Percentiles rank a stretch among this genome's conserved stretches.
Conservation (phyloP, 805 yeast genomes). For the Metschnikowia amazonensis region DNA sequence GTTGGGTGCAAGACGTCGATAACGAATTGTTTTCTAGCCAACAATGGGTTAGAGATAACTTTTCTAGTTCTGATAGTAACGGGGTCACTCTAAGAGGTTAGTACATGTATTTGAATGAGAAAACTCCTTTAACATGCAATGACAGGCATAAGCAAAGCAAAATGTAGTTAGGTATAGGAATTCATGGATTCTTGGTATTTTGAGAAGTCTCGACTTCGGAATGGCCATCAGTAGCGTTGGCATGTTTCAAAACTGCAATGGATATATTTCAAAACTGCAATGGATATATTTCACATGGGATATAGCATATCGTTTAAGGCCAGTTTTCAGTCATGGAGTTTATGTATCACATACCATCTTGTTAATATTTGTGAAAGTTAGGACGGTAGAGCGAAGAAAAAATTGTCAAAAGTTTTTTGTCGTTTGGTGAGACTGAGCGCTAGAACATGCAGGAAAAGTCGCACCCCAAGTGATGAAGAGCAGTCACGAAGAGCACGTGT, state of each 20-base stretch:
- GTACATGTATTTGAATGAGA: conserved; percentile 11
- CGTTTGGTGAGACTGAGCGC: conserved; percentile 16
- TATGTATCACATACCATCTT: conserved; percentile 21
- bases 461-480: conserved; percentile 7
- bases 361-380: conserved; percentile 20
- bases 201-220: no score
- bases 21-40: conserved; percentile 99
- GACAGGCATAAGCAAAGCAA: no score
- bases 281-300: background rate
- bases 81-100: conserved; percentile 81
- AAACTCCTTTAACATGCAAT: background rate
- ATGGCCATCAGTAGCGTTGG: no score
- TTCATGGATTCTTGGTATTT: no score
- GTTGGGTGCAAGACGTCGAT: conserved; percentile 99
- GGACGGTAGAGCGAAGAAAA: conserved; percentile 18
- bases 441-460: conserved; percentile 16
- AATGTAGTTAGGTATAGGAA: no score
- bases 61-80: conserved; percentile 99
- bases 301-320: background rate
- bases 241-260: background rate
- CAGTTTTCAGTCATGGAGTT: background rate
- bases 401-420: conserved; percentile 19
- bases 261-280: background rate
- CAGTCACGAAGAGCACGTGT: conserved; percentile 21
- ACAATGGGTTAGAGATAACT: conserved; percentile 98